Conservation (phyloP, 495 filamentous ascomycete species). For the Entonaema liquescens region DNA sequence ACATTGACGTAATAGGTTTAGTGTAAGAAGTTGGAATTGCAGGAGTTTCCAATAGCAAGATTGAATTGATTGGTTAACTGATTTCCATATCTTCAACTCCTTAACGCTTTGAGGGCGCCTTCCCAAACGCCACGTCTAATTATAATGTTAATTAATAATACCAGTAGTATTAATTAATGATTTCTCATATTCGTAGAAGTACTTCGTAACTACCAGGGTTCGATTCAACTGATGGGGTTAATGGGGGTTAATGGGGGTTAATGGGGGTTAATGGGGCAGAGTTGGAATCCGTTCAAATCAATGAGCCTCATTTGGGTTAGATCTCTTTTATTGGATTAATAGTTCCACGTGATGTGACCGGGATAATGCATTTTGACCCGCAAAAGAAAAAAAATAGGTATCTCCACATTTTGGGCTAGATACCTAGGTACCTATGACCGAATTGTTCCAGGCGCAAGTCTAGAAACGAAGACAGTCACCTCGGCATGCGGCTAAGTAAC, state of each 20-base stretch:
- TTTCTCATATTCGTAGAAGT: too few species aligned
- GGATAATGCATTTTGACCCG: neutral
- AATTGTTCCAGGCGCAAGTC: neutral
- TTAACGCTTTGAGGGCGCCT: conserved; percentile 14
- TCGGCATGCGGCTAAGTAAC: too few species aligned
- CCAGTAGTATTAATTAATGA: too few species aligned
- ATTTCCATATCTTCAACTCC: conserved; percentile 11
- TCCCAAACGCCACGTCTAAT: conserved; percentile 16
- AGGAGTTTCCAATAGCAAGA: neutral
- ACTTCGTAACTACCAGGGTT: neutral
- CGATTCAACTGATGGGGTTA: conserved; percentile 5
- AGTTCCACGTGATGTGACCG: neutral
- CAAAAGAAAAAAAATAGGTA: neutral
- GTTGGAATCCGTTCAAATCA: neutral
- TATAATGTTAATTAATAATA: neutral
- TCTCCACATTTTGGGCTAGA: neutral
- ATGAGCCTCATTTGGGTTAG: neutral
- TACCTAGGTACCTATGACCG: neutral
- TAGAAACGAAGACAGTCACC: neutral
- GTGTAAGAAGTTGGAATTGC: neutral
- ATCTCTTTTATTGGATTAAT: neutral
- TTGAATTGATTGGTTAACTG: conserved; percentile 12
- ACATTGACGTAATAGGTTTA: conserved; percentile 7
- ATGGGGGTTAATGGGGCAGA: neutral
- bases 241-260: too few species aligned